These are phyloP conservation scores for Sugiyamaella smithiae DNA, from an alignment of 805 yeast genomes.

Conservation along the genomic window DNA sequence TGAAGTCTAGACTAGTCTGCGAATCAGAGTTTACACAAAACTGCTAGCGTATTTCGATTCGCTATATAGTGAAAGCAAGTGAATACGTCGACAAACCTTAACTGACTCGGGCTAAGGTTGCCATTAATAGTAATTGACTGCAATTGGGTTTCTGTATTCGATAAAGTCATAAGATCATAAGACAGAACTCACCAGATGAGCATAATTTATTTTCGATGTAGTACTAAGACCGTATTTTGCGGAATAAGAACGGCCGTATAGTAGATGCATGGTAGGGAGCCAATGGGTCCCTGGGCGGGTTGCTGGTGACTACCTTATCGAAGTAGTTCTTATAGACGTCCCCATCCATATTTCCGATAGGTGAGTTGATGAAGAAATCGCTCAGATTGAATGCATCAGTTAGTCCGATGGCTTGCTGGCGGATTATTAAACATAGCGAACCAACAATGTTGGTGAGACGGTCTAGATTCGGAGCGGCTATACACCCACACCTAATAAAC, in stretches of 20 bases:
- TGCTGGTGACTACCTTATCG: conserved; percentile 55
- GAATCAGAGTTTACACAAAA: too few relatives aligned
- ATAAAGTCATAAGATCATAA: too few relatives aligned
- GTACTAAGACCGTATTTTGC: too few relatives aligned
- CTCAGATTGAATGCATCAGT: conserved; percentile 83
- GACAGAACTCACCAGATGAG: too few relatives aligned
- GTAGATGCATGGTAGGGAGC: conserved; percentile 54
- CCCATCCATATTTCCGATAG: conserved; percentile 79
- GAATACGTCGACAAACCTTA: too few relatives aligned
- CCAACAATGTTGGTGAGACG: conserved; percentile 43
- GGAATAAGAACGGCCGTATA: conserved; percentile 38
- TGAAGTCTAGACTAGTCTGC: too few relatives aligned
- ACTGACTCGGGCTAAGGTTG: too few relatives aligned
- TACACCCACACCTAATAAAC: conserved; percentile 62
- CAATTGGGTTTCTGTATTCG: too few relatives aligned
- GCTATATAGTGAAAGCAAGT: too few relatives aligned
- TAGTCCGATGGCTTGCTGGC: conserved; percentile 70
- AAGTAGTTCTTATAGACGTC: conserved; percentile 80
- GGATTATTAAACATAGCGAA: conserved; percentile 46
- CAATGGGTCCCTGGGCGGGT: conserved; percentile 41
- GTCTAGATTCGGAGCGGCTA: conserved; percentile 49
- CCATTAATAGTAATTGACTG: too few relatives aligned
- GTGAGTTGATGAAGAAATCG: conserved; percentile 77
- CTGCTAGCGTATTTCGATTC: too few relatives aligned
- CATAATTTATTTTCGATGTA: too few relatives aligned